Conservation (phyloP, 2,329 filamentous ascomycete species). For the Salinomyces thailandicus region DNA sequence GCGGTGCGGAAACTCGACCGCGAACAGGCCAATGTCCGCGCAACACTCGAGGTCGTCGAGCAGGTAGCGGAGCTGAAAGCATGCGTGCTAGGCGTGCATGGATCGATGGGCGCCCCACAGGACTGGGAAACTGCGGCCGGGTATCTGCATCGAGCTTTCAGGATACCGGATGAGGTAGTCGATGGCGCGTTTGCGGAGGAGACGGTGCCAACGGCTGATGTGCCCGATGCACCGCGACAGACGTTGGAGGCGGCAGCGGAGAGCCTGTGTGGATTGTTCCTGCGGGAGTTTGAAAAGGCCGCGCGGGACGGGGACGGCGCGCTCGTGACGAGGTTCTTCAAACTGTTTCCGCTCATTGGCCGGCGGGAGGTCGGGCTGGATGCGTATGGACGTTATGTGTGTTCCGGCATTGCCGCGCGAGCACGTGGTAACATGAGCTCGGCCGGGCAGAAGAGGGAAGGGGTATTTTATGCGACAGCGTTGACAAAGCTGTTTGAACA, state of each 20-base stretch:
- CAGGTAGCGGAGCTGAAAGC: conserved; percentile 95
- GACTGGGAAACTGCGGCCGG: conserved; percentile 96
- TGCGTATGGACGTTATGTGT: conserved; percentile 92
- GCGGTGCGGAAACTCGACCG: conserved; percentile 80
- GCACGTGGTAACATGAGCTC: conserved; percentile 70
- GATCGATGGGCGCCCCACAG: conserved; percentile 93
- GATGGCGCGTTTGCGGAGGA: conserved; percentile 78
- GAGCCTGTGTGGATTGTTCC: conserved; percentile 78
- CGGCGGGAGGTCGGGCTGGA: conserved; percentile 81
- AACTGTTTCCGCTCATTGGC: conserved; percentile 89
- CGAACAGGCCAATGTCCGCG: conserved; percentile 83
- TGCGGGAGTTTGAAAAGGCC: conserved; percentile 90
- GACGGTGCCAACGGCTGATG: conserved; percentile 90
- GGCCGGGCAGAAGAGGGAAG: conserved; percentile 54
- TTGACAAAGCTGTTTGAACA: conserved; percentile 92
- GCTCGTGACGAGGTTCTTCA: conserved; percentile 93
- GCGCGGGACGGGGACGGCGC: conserved; percentile 76
- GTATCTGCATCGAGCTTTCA: conserved; percentile 73
- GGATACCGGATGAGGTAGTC: conserved; percentile 69
- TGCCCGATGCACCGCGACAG: conserved; percentile 78
- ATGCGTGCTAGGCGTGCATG: conserved; percentile 86
- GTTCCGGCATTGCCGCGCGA: conserved; percentile 78
- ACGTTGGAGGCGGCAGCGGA: conserved; percentile 82
- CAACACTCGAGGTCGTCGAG: conserved; percentile 83
- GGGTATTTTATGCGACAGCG: conserved; percentile 83